Evolutionary conservation across 768 basidiomycete genomes (phyloP).

Genomic region (Cystofilobasidium capitatum): DNA sequence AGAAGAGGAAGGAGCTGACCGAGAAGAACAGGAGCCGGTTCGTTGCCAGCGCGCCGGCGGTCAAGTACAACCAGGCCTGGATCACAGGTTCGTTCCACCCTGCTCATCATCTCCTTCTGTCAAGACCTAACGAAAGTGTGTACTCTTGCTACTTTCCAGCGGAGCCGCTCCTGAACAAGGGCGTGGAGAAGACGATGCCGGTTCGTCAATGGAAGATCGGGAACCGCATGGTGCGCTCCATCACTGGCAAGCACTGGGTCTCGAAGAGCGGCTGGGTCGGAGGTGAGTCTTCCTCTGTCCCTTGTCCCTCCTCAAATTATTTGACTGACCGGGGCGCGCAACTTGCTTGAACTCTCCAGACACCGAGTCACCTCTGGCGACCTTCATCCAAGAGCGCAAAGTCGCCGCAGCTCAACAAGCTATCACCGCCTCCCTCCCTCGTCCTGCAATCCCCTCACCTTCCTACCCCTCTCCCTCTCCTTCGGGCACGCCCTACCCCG

Average conservation of each 20-base stretch:
- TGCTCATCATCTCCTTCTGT: neutral
- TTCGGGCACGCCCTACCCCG: neutral
- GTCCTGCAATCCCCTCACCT: neutral
- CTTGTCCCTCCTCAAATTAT: too few relatives aligned
- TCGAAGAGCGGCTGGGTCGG: slow-evolving; percentile 9
- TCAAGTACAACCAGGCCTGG: slow-evolving; percentile 7
- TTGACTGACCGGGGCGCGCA: neutral
- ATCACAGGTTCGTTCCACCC: neutral
- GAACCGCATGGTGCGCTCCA: neutral
- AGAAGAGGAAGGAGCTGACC: slow-evolving; percentile 1
- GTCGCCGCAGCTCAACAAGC: neutral
- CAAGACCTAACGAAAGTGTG: neutral
- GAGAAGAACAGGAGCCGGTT: slow-evolving; percentile 2
- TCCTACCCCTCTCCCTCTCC: neutral
- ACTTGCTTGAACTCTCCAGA: neutral
- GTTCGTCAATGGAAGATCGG: slow-evolving; percentile 9
- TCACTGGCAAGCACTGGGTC: slow-evolving; percentile 1
- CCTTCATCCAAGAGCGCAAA: neutral
- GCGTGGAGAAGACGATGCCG: neutral
- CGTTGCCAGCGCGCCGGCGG: neutral
- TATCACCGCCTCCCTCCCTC: neutral
- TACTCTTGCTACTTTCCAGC: neutral
- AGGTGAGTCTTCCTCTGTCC: slow-evolving; percentile 4
- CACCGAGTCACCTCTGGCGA: neutral
- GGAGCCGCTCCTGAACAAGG: slow-evolving; percentile 12